These are phyloP conservation scores for Podospora comata DNA, from an alignment of 495 filamentous ascomycete genomes.

Conservation along the genomic window DNA sequence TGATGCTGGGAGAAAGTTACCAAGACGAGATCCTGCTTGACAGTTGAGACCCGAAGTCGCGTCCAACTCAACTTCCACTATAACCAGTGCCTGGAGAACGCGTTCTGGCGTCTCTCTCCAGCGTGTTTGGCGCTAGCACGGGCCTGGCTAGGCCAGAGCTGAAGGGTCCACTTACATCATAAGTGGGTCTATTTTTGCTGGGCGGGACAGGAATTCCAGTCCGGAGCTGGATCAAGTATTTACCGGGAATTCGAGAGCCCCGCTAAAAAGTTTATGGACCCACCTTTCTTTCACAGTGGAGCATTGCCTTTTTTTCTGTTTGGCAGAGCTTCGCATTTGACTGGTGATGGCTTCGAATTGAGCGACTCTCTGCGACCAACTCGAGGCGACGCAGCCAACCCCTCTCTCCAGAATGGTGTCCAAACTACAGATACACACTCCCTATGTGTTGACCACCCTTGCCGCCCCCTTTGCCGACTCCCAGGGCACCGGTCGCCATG, in stretches of 20 bases:
- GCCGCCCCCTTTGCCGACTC: constrained; percentile 59
- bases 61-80: not conserved
- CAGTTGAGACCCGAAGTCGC: not conserved
- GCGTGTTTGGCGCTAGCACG: constrained; percentile 14
- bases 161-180: constrained; percentile 20
- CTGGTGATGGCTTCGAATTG: constrained; percentile 19
- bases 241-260: constrained; percentile 21
- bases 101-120: not conserved
- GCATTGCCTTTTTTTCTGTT: constrained; percentile 29
- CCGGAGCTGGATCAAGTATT: constrained; percentile 26
- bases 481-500: constrained; percentile 53
- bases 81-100: not conserved
- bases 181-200: constrained; percentile 7
- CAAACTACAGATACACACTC: constrained; percentile 52
- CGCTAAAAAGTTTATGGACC: constrained; percentile 13
- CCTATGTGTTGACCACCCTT: constrained; percentile 63
- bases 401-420: constrained; percentile 44
- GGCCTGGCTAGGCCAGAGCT: not conserved
- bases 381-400: constrained; percentile 7
- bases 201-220: not conserved
- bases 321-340: constrained; percentile 9
- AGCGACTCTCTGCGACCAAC: constrained; percentile 5
- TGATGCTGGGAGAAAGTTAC: not conserved
- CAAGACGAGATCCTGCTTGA: not conserved
- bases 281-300: constrained; percentile 25